phyloP scores from a whole-genome alignment of 345 rosid genomes.

The Populus simonii region DNA sequence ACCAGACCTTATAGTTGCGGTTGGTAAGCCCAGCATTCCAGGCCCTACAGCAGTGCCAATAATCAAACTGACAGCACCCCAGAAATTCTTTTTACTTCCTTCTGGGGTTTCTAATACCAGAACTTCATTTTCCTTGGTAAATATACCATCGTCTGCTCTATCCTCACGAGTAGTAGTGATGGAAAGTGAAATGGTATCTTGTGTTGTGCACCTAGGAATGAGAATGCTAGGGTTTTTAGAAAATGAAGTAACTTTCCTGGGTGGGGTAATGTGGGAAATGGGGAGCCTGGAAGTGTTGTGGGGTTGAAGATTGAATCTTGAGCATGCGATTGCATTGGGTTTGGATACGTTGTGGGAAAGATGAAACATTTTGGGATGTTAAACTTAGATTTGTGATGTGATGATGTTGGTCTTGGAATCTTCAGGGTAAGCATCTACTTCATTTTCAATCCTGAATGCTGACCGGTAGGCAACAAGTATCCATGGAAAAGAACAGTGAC shows the following conservation, averaged over 20 bases:
- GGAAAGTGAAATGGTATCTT: not conserved
- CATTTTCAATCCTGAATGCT: not conserved
- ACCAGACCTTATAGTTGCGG: slow-evolving; percentile 75
- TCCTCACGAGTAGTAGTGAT: not conserved
- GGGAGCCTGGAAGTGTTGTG: not conserved
- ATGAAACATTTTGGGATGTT: slow-evolving; percentile 12
- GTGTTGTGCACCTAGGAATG: slow-evolving; percentile 6
- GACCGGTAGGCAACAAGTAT: not conserved
- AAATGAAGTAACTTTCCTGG: not conserved
- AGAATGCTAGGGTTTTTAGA: not conserved
- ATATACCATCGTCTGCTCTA: too few relatives aligned
- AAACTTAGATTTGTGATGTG: too few relatives aligned
- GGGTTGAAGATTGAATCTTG: slow-evolving; percentile 21
- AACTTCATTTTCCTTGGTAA: not conserved
- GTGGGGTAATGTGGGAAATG: slow-evolving; percentile 4
- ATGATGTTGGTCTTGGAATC: not conserved
- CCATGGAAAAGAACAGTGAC: not conserved
- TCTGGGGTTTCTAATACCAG: not conserved
- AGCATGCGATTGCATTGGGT: slow-evolving; percentile 2
- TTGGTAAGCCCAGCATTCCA: slow-evolving; percentile 87
- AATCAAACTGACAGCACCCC: slow-evolving; percentile 91
- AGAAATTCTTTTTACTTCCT: slow-evolving; percentile 52
- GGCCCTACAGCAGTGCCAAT: slow-evolving; percentile 94
- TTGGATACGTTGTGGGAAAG: slow-evolving; percentile 4
- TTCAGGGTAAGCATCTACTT: not conserved